phyloP scores from a whole-genome alignment of 225 moss, liverwort and hornwort species.

The Physcomitrium patens region DNA sequence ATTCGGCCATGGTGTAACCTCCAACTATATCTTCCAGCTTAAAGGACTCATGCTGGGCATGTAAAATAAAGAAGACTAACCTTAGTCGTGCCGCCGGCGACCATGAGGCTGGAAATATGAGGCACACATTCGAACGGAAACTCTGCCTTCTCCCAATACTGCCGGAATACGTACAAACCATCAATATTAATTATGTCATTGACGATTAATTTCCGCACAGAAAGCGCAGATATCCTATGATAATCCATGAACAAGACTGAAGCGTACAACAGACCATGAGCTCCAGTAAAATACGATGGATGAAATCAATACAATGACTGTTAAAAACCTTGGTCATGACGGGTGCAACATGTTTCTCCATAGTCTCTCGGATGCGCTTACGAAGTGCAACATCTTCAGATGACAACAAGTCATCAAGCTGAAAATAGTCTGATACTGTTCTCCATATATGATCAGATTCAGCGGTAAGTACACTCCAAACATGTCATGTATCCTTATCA shows the following conservation, averaged over 20 bases:
- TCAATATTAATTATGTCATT: neutral
- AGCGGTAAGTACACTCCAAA: slow-evolving; percentile 7
- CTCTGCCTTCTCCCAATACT: slow-evolving; percentile 99
- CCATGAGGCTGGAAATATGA: slow-evolving; percentile 71
- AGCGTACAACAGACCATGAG: neutral
- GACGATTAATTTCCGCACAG: neutral
- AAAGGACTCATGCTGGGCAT: neutral
- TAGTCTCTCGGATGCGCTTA: slow-evolving; percentile 69
- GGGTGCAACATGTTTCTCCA: slow-evolving; percentile 93
- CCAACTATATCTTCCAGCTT: no score
- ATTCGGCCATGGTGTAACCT: no score
- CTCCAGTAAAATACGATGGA: neutral
- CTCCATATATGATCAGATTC: slow-evolving; percentile 39
- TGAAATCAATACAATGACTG: neutral
- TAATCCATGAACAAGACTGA: slow-evolving; percentile 8
- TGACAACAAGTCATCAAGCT: slow-evolving; percentile 82
- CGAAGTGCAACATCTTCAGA: slow-evolving; percentile 71
- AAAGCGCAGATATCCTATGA: slow-evolving; percentile 9
- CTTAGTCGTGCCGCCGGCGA: slow-evolving; percentile 90
- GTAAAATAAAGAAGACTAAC: slow-evolving; percentile 30
- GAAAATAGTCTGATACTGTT: slow-evolving; percentile 83
- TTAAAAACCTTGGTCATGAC: slow-evolving; percentile 76
- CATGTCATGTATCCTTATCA: slow-evolving; percentile 12
- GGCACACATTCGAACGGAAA: slow-evolving; percentile 93
- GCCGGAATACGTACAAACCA: slow-evolving; percentile 28